Conservation (phyloP, 768 basidiomycete genomes). For the Termitomyces sp. region DNA sequence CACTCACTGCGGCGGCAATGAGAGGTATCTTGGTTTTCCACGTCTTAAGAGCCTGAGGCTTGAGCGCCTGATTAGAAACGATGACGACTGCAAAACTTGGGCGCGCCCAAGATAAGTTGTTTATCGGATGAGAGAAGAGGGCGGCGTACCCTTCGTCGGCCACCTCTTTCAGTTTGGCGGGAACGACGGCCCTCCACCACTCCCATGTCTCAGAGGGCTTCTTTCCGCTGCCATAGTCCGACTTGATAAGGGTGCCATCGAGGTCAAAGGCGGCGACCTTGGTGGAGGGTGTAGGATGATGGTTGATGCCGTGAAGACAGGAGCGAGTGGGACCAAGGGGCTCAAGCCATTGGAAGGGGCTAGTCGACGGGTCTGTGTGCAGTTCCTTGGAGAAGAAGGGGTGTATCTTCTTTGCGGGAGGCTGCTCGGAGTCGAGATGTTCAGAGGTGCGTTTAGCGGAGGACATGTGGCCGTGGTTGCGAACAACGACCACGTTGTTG, state of each 20-base stretch:
- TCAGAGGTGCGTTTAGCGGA: conserved; percentile 11
- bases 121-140: not conserved
- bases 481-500: conserved; percentile 3
- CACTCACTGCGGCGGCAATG: conserved; percentile 57
- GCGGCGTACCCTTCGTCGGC: conserved; percentile 53
- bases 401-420: conserved; percentile 17
- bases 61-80: conserved; percentile 75
- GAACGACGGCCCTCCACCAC: conserved; percentile 72
- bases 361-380: conserved; percentile 3
- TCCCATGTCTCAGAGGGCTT: conserved; percentile 42
- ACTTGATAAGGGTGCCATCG: conserved; percentile 82
- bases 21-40: conserved; percentile 77
- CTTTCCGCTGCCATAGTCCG: conserved; percentile 17
- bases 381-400: conserved; percentile 33
- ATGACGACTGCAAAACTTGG: conserved; percentile 66
- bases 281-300: conserved; percentile 34
- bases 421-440: conserved; percentile 4
- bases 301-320: conserved; percentile 38
- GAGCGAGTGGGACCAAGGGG: conserved; percentile 30
- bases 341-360: conserved; percentile 34
- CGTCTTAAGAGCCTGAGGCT: conserved; percentile 37
- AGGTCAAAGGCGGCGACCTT: conserved; percentile 82
- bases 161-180: conserved; percentile 54
- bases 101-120: not conserved
- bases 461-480: conserved; percentile 7